These are phyloP conservation scores for Micractinium conductrix DNA, from an alignment of 139 green algal genomes.

Conservation along the genomic window DNA sequence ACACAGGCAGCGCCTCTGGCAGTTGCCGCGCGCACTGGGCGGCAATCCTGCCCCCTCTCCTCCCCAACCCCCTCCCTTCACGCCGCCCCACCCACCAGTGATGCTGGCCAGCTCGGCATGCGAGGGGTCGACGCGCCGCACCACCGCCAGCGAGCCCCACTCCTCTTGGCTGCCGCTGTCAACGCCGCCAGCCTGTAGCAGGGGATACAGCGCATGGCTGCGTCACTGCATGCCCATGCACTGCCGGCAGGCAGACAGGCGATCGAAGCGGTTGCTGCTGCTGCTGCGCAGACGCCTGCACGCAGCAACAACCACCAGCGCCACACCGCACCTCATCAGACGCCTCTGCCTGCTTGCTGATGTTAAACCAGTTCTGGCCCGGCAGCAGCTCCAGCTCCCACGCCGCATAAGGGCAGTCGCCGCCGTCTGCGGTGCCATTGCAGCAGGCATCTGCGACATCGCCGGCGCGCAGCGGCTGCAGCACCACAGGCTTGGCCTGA, in stretches of 20 bases:
- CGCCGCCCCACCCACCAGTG: conserved; percentile 13
- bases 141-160: conserved; percentile 33
- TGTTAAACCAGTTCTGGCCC: conserved; percentile 52
- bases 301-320: no score
- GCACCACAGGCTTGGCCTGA: background rate
- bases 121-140: conserved; percentile 41
- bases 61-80: background rate
- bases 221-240: no score
- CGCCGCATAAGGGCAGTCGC: conserved; percentile 21
- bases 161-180: background rate
- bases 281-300: no score
- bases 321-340: no score
- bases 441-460: background rate
- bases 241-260: no score
- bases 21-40: no score
- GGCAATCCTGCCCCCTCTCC: no score
- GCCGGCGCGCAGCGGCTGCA: background rate
- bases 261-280: background rate
- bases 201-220: no score
- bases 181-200: no score
- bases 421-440: background rate
- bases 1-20: no score
- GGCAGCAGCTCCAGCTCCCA: conserved; percentile 41
- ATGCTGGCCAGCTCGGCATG: conserved; percentile 42
- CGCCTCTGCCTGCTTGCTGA: conserved; percentile 8